A percentile compares a stretch with the other conserved stretches of the same genome.
phyloP scores from a whole-genome alignment of 345 rosid genomes.

The Gossypium raimondii region DNA sequence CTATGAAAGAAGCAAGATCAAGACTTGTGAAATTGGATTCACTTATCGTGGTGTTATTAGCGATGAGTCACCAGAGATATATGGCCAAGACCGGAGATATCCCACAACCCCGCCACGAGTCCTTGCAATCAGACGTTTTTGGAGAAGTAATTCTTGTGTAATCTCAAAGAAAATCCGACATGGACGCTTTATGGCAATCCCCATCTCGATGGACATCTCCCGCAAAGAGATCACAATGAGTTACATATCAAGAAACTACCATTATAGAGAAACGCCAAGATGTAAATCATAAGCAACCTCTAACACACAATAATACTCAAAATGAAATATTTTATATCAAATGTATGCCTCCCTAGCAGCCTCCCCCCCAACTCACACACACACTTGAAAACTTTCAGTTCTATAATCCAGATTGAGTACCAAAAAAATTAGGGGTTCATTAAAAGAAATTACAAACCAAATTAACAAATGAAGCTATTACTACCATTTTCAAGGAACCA shows the following conservation, averaged over 20 bases:
- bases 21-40: background rate
- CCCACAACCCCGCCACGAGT: constrained; percentile 86
- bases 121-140: constrained; percentile 76
- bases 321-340: background rate
- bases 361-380: too few relatives aligned
- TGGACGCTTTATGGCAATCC: constrained; percentile 91
- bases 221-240: constrained; percentile 5
- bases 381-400: too few relatives aligned
- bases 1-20: background rate
- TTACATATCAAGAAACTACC: too few relatives aligned
- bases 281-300: too few relatives aligned
- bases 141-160: constrained; percentile 73
- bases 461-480: background rate
- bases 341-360: too few relatives aligned
- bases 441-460: background rate
- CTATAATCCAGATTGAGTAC: background rate
- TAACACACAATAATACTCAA: too few relatives aligned
- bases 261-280: too few relatives aligned
- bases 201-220: constrained; percentile 79
- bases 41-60: constrained; percentile 66
- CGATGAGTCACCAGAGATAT: constrained; percentile 77
- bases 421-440: background rate
- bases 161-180: constrained; percentile 78
- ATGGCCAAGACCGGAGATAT: constrained; percentile 95
- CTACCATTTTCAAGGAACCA: background rate